These are phyloP conservation scores for Pestalotiopsis sp. DNA, from an alignment of 2,329 filamentous ascomycete species.

Conservation along the genomic window DNA sequence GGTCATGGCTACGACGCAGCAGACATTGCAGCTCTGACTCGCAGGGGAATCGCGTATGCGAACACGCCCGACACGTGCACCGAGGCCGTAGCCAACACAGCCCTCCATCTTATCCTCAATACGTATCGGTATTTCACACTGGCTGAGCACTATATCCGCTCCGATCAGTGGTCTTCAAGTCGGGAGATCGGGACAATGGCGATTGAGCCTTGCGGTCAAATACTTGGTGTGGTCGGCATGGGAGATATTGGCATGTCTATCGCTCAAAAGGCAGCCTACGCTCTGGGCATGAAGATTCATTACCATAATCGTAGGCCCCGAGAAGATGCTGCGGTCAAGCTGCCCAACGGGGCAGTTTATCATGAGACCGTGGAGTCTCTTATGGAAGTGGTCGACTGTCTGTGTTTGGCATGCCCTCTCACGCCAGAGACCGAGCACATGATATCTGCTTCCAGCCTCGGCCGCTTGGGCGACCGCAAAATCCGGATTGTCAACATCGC, in stretches of 20 bases:
- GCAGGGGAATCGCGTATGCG: conserved; percentile 9
- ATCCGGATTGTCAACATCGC: conserved; percentile 7
- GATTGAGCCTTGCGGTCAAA: conserved; percentile 33
- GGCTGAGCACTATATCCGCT: conserved; percentile 50
- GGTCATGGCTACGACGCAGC: conserved; percentile 68
- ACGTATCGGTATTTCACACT: conserved; percentile 23
- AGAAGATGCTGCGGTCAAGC: not conserved
- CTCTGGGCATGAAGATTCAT: conserved; percentile 4
- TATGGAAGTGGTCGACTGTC: not conserved
- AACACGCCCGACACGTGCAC: not conserved
- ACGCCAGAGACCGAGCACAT: conserved; percentile 31
- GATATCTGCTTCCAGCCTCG: conserved; percentile 37
- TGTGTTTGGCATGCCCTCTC: not conserved
- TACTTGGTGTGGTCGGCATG: not conserved
- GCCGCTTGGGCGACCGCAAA: conserved; percentile 45
- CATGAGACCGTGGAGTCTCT: not conserved
- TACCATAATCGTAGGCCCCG: not conserved
- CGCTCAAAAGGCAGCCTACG: conserved; percentile 19
- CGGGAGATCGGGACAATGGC: not conserved
- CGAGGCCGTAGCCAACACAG: conserved; percentile 6
- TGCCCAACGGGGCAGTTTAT: not conserved
- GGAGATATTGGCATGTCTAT: not conserved
- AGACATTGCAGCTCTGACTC: conserved; percentile 45
- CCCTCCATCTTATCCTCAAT: not conserved
- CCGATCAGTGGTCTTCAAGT: not conserved